Base-by-base conservation (phyloP, 2,329 filamentous ascomycete genomes). In the Aspergillus cejpii region DNA sequence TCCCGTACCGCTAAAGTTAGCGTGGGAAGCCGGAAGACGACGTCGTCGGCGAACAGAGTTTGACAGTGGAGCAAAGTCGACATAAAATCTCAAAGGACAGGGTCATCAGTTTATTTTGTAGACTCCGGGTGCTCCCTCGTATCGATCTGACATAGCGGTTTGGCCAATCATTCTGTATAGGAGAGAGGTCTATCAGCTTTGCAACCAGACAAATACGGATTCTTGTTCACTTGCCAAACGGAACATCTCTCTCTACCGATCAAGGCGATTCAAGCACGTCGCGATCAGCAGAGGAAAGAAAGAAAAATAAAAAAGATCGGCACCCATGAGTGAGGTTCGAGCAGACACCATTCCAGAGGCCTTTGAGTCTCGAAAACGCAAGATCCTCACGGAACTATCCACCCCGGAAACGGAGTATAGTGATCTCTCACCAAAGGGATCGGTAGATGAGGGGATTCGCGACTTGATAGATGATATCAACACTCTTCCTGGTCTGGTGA, bases 401-500 rank as follows among this genome's bases (percentile, higher is more conserved):
- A 74, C 81, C 3, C 84, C 88, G 1, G 78, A 80, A 34, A 75
- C 73, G 3, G 77, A 85, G 47, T 94, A 95, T 66, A 79, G 80
- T 31, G 91, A 96, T 66, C 76, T 84, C 6, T 94, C 87, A 1
- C 90, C 91, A 2, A 96, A 96, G 70, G 91, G 90, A 12, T 85
- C 82, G 0, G 78, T 97, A 15, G 91, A 97, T 64, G 78, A 72
- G 38, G 84, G 81, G 1, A 89, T 97, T 53, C 78, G 83, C 37
- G 75, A 82, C 17, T 72, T 96, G 43, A 89, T 97, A 49, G 75
- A 77, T 40, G 80, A 85, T 54, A 84, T 97, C 63, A 97, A 97
- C 66, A 64, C 58, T 1, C 61, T 84, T 5, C 77, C 82, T 1
- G 88, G 87, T 1, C 78, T 90, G 31, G 88, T 94, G 26, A 96